These are phyloP conservation scores for Gynandropsis gynandra DNA, from an alignment of 345 rosid genomes.

Conservation along the genomic window DNA sequence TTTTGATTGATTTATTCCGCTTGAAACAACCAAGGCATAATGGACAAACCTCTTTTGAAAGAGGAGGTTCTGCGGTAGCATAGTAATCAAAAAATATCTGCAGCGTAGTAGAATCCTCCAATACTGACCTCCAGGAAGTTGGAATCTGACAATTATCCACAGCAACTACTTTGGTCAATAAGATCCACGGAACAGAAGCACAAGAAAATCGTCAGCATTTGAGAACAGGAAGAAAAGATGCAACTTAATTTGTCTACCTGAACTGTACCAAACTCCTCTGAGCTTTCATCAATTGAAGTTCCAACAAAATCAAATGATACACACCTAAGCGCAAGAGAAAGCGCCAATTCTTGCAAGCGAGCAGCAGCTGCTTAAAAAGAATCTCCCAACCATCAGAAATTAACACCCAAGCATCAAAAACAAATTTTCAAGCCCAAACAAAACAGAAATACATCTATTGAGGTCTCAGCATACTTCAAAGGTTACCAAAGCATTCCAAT, in stretches of 20 bases:
- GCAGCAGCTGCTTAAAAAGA: slow-evolving; percentile 45
- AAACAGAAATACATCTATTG: slow-evolving; percentile 17
- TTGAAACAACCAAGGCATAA: neutral
- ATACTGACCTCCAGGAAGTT: slow-evolving; percentile 72
- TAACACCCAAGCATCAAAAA: neutral
- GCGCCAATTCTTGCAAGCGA: slow-evolving; percentile 88
- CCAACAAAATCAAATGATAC: slow-evolving; percentile 98
- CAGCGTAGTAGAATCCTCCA: slow-evolving; percentile 89
- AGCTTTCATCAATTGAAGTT: slow-evolving; percentile 93
- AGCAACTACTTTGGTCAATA: slow-evolving; percentile 9
- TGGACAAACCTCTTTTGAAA: slow-evolving; percentile 84
- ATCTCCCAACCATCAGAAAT: slow-evolving; percentile 16
- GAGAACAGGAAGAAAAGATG: slow-evolving; percentile 5
- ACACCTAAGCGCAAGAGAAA: slow-evolving; percentile 90
- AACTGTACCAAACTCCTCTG: slow-evolving; percentile 98
- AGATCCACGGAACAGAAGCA: slow-evolving; percentile 12
- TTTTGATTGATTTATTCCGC: too few relatives aligned
- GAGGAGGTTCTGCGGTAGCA: slow-evolving; percentile 61
- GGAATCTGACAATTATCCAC: slow-evolving; percentile 56
- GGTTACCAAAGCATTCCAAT: slow-evolving; percentile 7
- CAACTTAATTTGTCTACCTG: slow-evolving; percentile 49
- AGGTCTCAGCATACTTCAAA: neutral
- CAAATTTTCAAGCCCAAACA: slow-evolving; percentile 5
- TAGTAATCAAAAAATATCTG: slow-evolving; percentile 96
- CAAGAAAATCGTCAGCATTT: neutral